These are phyloP conservation scores for Ophiorrhiza pumila DNA, from an alignment of 257 asterid species.

Conservation along the genomic window DNA sequence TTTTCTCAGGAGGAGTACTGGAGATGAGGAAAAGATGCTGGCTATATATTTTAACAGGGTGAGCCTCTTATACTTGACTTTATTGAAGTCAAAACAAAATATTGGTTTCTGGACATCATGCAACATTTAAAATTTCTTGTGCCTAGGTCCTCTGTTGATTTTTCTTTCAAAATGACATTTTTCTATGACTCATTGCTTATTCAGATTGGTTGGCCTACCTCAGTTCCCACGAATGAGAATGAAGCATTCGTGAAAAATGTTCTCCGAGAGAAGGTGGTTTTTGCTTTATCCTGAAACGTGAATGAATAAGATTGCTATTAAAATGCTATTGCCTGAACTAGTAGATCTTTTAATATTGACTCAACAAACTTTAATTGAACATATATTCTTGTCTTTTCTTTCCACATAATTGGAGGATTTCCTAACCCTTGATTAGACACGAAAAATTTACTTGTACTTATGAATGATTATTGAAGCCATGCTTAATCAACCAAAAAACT, in stretches of 20 bases:
- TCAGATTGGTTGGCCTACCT: slow-evolving; percentile 99
- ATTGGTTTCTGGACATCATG: not conserved
- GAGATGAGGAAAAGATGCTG: slow-evolving; percentile 94
- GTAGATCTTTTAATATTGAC: not conserved
- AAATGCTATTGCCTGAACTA: not conserved
- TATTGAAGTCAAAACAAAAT: not conserved
- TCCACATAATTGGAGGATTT: not conserved
- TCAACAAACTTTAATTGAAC: not conserved
- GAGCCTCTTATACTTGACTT: slow-evolving; percentile 27
- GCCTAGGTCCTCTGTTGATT: not conserved
- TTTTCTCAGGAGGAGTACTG: slow-evolving; percentile 67
- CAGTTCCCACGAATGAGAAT: slow-evolving; percentile 87
- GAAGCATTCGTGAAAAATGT: slow-evolving; percentile 64
- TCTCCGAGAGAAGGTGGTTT: slow-evolving; percentile 73
- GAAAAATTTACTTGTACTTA: no score
- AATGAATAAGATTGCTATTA: not conserved
- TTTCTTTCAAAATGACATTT: not conserved
- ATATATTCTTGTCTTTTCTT: not conserved
- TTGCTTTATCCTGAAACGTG: not conserved
- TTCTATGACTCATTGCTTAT: slow-evolving; percentile 11
- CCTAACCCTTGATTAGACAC: not conserved
- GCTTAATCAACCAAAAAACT: no score
- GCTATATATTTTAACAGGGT: slow-evolving; percentile 79
- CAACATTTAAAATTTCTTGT: not conserved
- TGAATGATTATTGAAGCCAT: no score